Percentiles rank a stretch among this genome's conserved stretches.
Conservation (phyloP, 495 filamentous ascomycete genomes). For the Endocarpon pusillum region DNA sequence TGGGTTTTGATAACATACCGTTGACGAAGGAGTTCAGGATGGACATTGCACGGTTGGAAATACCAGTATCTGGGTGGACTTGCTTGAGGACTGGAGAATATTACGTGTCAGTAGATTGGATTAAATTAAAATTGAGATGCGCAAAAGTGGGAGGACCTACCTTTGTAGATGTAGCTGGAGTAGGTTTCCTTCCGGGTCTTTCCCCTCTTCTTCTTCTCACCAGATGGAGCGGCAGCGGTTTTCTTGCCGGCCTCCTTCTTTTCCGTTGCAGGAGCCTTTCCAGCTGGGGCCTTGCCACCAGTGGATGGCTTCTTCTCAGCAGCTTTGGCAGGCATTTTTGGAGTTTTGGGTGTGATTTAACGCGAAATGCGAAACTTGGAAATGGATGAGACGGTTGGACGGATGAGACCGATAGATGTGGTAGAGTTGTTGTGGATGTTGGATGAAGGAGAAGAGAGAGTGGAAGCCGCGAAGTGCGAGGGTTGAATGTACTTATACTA, state of each 20-base stretch:
- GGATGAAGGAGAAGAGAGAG: constrained; percentile 16
- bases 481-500: constrained; percentile 38
- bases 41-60: constrained; percentile 99
- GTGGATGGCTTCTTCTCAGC: constrained; percentile 94
- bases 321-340: constrained; percentile 87
- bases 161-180: constrained; percentile 99
- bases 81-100: constrained; percentile 78
- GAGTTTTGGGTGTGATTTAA: constrained; percentile 11
- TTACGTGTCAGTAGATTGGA: constrained; percentile 22
- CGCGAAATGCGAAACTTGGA: constrained; percentile 25
- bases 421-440: constrained; percentile 9
- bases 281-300: constrained; percentile 89
- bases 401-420: constrained; percentile 3
- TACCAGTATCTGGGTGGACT: constrained; percentile 99
- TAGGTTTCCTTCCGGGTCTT: constrained; percentile 99
- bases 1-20: constrained; percentile 40
- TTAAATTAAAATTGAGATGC: constrained; percentile 4
- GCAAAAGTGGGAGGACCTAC: constrained; percentile 33
- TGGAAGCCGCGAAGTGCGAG: constrained; percentile 18
- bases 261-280: constrained; percentile 68
- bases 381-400: constrained; percentile 10
- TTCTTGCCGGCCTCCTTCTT: constrained; percentile 99
- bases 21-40: constrained; percentile 99
- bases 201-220: constrained; percentile 99
- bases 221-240: constrained; percentile 65